Evolutionary conservation across 2,329 filamentous ascomycete genomes (phyloP).

Genomic region (Teratosphaeria gauchensis): DNA sequence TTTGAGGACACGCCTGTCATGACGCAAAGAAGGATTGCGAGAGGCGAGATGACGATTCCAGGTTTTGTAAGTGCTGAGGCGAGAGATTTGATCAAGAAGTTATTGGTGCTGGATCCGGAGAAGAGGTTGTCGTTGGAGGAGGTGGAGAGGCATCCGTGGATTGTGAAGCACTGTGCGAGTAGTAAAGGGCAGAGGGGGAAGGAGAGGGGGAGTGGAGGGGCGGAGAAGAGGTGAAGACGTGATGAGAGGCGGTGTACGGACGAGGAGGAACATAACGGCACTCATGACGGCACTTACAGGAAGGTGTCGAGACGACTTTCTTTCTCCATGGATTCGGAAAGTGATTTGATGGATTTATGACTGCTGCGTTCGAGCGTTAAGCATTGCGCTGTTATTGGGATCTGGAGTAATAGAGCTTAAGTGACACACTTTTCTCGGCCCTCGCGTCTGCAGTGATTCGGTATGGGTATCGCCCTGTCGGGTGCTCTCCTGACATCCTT

Average conservation of each 20-base stretch:
- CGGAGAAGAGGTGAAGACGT: slow-evolving; percentile 4
- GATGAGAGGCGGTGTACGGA: background rate
- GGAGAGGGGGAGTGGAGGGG: slow-evolving; percentile 32
- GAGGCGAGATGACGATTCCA: slow-evolving; percentile 87
- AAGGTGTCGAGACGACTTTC: too few relatives aligned
- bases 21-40: slow-evolving; percentile 81
- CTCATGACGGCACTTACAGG: background rate
- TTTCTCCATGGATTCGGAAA: too few relatives aligned
- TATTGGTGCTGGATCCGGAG: slow-evolving; percentile 85
- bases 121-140: slow-evolving; percentile 86
- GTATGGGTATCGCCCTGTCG: too few relatives aligned
- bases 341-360: background rate
- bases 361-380: background rate
- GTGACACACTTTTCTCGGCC: too few relatives aligned
- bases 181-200: slow-evolving; percentile 36
- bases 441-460: too few relatives aligned
- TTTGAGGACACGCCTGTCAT: slow-evolving; percentile 94
- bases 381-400: background rate
- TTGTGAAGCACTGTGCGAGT: slow-evolving; percentile 76
- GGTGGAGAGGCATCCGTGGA: slow-evolving; percentile 87
- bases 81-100: slow-evolving; percentile 79
- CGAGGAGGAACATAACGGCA: too few relatives aligned
- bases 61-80: slow-evolving; percentile 85
- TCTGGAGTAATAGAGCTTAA: background rate
- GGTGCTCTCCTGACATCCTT: too few relatives aligned